Evolutionary conservation across 2,329 filamentous ascomycete genomes (phyloP), one percentile per base, ranked within the genome.

Genomic region (Endocalyx cinctus): DNA sequence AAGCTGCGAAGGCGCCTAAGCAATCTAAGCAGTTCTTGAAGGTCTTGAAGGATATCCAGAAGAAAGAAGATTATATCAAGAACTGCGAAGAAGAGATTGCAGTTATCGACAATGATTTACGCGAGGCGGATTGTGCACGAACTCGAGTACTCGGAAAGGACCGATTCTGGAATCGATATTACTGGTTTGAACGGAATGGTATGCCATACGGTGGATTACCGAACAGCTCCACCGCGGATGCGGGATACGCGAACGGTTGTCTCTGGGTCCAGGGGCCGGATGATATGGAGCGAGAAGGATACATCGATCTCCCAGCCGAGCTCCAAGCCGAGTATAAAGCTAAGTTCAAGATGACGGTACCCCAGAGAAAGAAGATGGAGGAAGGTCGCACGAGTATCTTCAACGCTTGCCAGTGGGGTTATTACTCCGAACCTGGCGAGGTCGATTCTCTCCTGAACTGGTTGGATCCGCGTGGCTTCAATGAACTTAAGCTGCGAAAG

Each of bases 171-270:
- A 97, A 98, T 61, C 79, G 90, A 34, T 98, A 97, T 62, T 97
- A 94, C 69, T 98, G 92, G 90, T 96, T 97, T 58, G 92, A 98
- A 63, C 83, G 90, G 42, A 98, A 97, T 53, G 92, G 89, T 16
- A 97, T 97, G 89, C 92, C 92, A 0, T 95, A 90, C 52, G 87
- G 75, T 19, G 92, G 92, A 5, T 71, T 96, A 35, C 89, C 89
- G 0, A 78, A 76, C 44, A 94, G 87, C 59, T 96, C 89, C 12
- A 97, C 90, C 2, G 84, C 87, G 1, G 72, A 80, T 28, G 88
- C 90, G 15, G 82, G 77, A 7, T 98, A 97, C 55, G 89, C 90
- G 25, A 98, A 97, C 56, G 92, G 87, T 7, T 86, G 90, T 38
- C 74, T 98, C 36, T 98, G 92, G 92, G 81, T 98, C 11, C 92